These are phyloP conservation scores for Macadamia tetraphylla DNA, from an alignment of 164 flowering plant species.

Conservation along the genomic window DNA sequence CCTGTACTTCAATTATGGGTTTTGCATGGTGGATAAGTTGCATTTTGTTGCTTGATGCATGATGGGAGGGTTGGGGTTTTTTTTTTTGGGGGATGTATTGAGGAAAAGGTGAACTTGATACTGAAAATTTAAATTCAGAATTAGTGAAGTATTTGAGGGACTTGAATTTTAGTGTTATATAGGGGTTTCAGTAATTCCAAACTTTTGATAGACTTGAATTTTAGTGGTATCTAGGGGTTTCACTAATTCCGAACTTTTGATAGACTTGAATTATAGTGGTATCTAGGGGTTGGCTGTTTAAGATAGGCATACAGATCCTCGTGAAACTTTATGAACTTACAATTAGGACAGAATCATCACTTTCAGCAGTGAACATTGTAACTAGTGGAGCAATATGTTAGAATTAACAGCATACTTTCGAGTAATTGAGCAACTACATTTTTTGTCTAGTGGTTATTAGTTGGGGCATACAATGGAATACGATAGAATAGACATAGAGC, in stretches of 20 bases:
- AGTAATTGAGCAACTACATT: no score
- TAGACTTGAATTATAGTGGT: neutral
- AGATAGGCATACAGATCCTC: neutral
- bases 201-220: neutral
- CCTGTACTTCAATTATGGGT: neutral
- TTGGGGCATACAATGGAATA: no score
- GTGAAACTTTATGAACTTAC: neutral
- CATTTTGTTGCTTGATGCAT: slow-evolving; percentile 1
- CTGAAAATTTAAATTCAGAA: neutral
- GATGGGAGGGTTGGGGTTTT: neutral
- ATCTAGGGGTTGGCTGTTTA: neutral
- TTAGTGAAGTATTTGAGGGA: neutral
- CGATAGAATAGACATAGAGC: no score
- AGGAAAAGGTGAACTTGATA: neutral
- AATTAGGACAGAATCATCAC: neutral
- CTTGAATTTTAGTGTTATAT: neutral
- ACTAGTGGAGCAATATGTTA: neutral
- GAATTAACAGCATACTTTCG: neutral
- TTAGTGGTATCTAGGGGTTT: neutral
- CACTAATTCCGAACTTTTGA: neutral
- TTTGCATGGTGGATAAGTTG: neutral
- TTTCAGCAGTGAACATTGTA: neutral
- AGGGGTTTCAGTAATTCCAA: neutral
- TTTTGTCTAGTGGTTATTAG: no score
- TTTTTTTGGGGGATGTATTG: neutral